Evolutionary conservation across 1,284 basidiomycete genomes (phyloP).

Genomic region (Marasmius tenuissimus): DNA sequence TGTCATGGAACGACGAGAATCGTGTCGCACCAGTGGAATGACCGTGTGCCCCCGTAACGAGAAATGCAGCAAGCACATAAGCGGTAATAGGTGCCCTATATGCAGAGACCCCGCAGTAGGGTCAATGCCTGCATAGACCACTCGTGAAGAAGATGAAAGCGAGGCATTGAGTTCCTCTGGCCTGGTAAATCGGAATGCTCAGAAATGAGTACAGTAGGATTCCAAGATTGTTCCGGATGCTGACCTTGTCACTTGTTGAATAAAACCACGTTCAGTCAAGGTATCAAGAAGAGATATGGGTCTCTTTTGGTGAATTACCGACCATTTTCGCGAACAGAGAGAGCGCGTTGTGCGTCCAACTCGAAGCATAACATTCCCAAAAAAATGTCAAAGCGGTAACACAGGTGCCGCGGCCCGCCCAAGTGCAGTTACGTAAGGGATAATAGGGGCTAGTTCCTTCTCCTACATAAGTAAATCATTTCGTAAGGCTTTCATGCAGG

Average conservation of each 20-base stretch:
- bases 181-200: conserved; percentile 18
- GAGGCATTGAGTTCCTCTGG: conserved; percentile 38
- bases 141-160: conserved; percentile 40
- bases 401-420: not conserved
- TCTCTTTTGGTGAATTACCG: not conserved
- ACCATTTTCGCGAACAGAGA: not conserved
- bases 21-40: conserved; percentile 73
- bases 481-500: too few species aligned
- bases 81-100: conserved; percentile 90
- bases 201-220: not conserved
- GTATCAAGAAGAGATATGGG: conserved; percentile 34
- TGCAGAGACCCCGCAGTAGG: conserved; percentile 90
- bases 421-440: not conserved
- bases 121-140: conserved; percentile 89
- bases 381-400: not conserved
- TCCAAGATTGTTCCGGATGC: conserved; percentile 6
- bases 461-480: not conserved
- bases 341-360: not conserved
- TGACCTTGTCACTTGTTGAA: conserved; percentile 46
- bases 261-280: conserved; percentile 42
- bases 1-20: not conserved
- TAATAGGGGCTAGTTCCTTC: not conserved
- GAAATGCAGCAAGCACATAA: conserved; percentile 88
- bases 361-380: not conserved
- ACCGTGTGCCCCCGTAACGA: conserved; percentile 78